These are phyloP conservation scores for Prunus kanzakura DNA, from an alignment of 306 rosid species.

Conservation along the genomic window DNA sequence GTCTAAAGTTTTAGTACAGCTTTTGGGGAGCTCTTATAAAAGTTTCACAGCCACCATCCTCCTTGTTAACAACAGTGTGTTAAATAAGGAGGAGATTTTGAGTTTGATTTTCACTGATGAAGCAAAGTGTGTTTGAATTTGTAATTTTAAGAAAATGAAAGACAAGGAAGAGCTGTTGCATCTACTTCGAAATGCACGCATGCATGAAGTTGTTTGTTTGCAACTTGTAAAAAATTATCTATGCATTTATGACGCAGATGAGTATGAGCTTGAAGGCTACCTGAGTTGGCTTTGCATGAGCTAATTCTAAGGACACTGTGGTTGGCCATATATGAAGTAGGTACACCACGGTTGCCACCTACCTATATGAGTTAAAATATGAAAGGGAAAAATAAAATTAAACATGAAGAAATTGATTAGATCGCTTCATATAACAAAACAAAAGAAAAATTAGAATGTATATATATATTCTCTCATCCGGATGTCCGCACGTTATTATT, in stretches of 20 bases:
- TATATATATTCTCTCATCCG: too few species aligned
- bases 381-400: too few species aligned
- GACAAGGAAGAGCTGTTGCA: background rate
- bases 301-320: background rate
- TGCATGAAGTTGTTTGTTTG: background rate
- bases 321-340: background rate
- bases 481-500: too few species aligned
- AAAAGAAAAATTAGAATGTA: too few species aligned
- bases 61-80: too few species aligned
- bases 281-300: conserved; percentile 8
- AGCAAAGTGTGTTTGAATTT: background rate
- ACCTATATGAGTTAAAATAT: background rate
- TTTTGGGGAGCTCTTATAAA: background rate
- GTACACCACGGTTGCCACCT: conserved; percentile 5
- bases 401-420: too few species aligned
- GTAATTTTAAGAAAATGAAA: background rate
- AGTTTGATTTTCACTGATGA: too few species aligned
- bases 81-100: too few species aligned
- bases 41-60: background rate
- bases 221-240: too few species aligned
- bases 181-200: background rate
- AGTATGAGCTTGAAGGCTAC: background rate
- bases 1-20: background rate
- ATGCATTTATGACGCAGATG: background rate
- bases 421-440: too few species aligned